Percentiles rank a stretch among this genome's conserved stretches.
Conservation (phyloP, 805 yeast genomes). For the Saturnispora zaruensis region DNA sequence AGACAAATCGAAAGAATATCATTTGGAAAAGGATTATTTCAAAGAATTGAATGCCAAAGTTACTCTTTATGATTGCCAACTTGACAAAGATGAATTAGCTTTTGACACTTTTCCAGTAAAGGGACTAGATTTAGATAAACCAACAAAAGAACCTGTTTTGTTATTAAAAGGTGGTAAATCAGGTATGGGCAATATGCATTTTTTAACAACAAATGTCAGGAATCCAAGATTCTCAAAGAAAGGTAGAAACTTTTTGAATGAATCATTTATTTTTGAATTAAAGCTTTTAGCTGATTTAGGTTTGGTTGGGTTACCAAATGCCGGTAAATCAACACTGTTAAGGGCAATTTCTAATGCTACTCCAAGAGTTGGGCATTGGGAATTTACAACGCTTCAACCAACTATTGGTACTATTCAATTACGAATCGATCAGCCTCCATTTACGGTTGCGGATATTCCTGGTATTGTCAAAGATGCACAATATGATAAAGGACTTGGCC, state of each 20-base stretch:
- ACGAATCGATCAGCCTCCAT: slow-evolving; percentile 55
- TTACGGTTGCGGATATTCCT: slow-evolving; percentile 96
- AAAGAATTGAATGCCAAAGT: slow-evolving; percentile 54
- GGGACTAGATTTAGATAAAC: slow-evolving; percentile 67
- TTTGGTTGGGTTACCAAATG: slow-evolving; percentile 90
- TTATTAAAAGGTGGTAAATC: slow-evolving; percentile 83
- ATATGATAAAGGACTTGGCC: slow-evolving; percentile 82
- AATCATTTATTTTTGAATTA: slow-evolving; percentile 69
- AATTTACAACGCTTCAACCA: slow-evolving; percentile 88
- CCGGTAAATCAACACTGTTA: slow-evolving; percentile 87
- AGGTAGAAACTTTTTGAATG: slow-evolving; percentile 66
- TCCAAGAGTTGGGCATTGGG: slow-evolving; percentile 95
- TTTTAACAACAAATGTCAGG: slow-evolving; percentile 70
- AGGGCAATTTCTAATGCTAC: slow-evolving; percentile 82
- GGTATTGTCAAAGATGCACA: slow-evolving; percentile 89
- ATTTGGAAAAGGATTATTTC: slow-evolving; percentile 59
- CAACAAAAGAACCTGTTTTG: slow-evolving; percentile 57
- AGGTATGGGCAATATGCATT: slow-evolving; percentile 96
- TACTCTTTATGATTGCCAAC: slow-evolving; percentile 50
- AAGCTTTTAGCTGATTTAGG: slow-evolving; percentile 90
- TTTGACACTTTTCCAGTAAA: slow-evolving; percentile 67
- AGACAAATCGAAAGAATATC: slow-evolving; percentile 67
- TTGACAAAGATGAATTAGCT: slow-evolving; percentile 46
- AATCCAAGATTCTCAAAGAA: slow-evolving; percentile 82
- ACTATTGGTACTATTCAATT: slow-evolving; percentile 78